Conservation (phyloP, 352 stramenopile species). For the Phytophthora parvispora region DNA sequence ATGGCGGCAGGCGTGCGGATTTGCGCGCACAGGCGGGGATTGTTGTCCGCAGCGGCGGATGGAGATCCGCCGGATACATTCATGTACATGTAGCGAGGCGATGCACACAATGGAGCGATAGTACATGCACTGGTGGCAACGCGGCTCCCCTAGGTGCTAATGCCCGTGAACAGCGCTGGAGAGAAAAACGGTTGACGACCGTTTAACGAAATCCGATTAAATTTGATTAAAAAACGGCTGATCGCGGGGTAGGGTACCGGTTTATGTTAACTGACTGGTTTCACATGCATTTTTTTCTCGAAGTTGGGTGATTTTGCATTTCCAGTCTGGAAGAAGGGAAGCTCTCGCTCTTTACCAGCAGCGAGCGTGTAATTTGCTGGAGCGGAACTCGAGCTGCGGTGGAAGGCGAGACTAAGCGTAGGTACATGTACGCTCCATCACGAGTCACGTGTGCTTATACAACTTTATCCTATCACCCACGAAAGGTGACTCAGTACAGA, state of each 20-base stretch:
- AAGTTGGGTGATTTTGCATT: no score
- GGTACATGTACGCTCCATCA: no score
- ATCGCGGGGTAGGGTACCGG: neutral
- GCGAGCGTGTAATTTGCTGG: no score
- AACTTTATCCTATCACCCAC: no score
- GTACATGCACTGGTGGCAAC: neutral
- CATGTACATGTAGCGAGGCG: neutral
- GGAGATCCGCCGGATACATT: neutral
- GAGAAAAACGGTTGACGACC: neutral
- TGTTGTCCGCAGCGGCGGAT: neutral
- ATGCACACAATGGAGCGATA: neutral
- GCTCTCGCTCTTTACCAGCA: neutral
- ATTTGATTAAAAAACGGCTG: neutral
- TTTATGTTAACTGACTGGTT: neutral
- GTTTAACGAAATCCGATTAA: neutral
- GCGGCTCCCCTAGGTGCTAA: neutral
- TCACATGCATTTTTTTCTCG: no score
- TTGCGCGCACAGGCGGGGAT: neutral
- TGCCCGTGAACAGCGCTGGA: neutral
- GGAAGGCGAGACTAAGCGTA: no score
- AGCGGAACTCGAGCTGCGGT: no score
- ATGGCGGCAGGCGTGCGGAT: conserved; percentile 1
- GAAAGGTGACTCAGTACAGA: no score
- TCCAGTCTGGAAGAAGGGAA: no score
- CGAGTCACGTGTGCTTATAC: no score